These are phyloP conservation scores for Neltuma alba DNA, from an alignment of 306 rosid genomes.

Conservation along the genomic window DNA sequence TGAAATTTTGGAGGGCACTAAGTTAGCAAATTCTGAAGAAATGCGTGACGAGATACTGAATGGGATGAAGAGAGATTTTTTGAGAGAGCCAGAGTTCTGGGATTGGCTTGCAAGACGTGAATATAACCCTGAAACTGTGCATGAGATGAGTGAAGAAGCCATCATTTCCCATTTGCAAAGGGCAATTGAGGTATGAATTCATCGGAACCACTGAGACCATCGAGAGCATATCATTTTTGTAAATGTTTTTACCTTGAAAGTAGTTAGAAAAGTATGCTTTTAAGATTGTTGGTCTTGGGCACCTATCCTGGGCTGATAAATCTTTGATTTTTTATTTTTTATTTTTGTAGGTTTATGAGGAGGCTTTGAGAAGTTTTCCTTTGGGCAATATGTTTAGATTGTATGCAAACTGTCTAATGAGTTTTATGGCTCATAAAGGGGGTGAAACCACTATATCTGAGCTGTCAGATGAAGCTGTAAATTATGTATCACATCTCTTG, in stretches of 20 bases:
- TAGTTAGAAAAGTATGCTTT: conserved; percentile 15
- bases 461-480: conserved; percentile 33
- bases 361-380: conserved; percentile 67
- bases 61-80: conserved; percentile 75
- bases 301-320: conserved; percentile 31
- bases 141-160: conserved; percentile 47
- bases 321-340: conserved; percentile 28
- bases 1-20: conserved; percentile 79
- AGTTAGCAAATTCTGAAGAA: conserved; percentile 68
- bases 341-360: conserved; percentile 75
- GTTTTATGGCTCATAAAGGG: conserved; percentile 44
- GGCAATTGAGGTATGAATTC: conserved; percentile 70
- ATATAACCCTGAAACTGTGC: conserved; percentile 43
- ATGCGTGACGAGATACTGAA: conserved; percentile 61
- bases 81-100: conserved; percentile 75
- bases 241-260: conserved; percentile 9
- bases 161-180: conserved; percentile 50
- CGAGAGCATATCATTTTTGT: conserved; percentile 18
- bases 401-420: conserved; percentile 61
- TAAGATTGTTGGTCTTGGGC: conserved; percentile 7
- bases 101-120: conserved; percentile 87
- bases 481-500: conserved; percentile 51
- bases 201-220: conserved; percentile 10
- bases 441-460: conserved; percentile 43
- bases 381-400: conserved; percentile 54